Conservation (phyloP, 2,329 filamentous ascomycete species). For the Chaetomiaceae sp. region DNA sequence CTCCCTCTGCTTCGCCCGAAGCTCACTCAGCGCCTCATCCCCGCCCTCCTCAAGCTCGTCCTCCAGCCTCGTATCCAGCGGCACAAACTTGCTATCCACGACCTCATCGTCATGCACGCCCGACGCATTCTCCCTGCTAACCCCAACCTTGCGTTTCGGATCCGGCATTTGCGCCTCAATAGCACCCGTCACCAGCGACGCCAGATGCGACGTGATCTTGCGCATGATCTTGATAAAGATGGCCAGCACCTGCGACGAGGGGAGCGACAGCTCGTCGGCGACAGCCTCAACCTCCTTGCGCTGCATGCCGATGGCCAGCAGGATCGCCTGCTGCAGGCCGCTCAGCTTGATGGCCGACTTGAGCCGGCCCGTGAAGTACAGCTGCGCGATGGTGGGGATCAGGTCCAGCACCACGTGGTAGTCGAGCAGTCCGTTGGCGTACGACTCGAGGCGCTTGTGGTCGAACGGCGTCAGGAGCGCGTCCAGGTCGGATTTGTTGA, state of each 20-base stretch:
- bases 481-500: slow-evolving; percentile 76
- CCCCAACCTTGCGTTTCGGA: slow-evolving; percentile 48
- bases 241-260: slow-evolving; percentile 75
- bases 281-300: slow-evolving; percentile 79
- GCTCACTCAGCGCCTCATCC: slow-evolving; percentile 65
- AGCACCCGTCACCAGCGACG: slow-evolving; percentile 67
- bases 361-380: slow-evolving; percentile 81
- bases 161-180: slow-evolving; percentile 63
- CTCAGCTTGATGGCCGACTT: slow-evolving; percentile 64
- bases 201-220: slow-evolving; percentile 79
- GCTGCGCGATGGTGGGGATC: slow-evolving; percentile 71
- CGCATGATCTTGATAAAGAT: slow-evolving; percentile 97
- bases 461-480: slow-evolving; percentile 81
- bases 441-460: slow-evolving; percentile 89
- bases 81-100: slow-evolving; percentile 61
- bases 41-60: slow-evolving; percentile 83
- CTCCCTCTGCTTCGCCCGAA: slow-evolving; percentile 77
- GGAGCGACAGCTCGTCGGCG: slow-evolving; percentile 71
- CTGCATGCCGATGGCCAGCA: slow-evolving; percentile 88
- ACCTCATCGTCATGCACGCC: slow-evolving; percentile 67
- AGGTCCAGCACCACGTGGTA: slow-evolving; percentile 97
- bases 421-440: slow-evolving; percentile 94
- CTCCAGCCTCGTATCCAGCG: slow-evolving; percentile 66
- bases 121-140: slow-evolving; percentile 54
- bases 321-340: slow-evolving; percentile 78